These are phyloP conservation scores for Wallacemonas sp. DNA, from an alignment of 208 protist species.

Conservation along the genomic window DNA sequence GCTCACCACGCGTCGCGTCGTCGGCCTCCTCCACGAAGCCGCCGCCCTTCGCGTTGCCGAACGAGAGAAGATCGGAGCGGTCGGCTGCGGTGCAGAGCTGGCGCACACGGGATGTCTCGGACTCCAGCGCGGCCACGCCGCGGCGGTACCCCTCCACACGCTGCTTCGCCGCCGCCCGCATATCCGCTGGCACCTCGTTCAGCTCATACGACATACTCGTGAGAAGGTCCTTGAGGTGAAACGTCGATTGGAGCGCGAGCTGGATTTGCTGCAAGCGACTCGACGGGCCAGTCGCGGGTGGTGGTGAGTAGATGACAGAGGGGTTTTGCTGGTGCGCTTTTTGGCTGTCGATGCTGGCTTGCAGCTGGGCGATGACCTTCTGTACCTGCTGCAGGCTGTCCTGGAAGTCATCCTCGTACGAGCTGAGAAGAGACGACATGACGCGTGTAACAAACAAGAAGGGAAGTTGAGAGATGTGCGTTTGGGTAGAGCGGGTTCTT, in stretches of 20 bases:
- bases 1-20: constrained; percentile 37
- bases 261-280: constrained; percentile 52
- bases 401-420: constrained; percentile 71
- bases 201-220: constrained; percentile 77
- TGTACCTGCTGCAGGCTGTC: constrained; percentile 37
- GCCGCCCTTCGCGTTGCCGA: constrained; percentile 14
- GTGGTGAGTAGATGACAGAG: constrained; percentile 39
- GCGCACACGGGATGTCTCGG: constrained; percentile 36
- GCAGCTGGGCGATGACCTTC: constrained; percentile 26
- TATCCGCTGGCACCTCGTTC: constrained; percentile 33
- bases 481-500: no score
- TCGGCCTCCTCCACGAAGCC: constrained; percentile 36
- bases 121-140: constrained; percentile 33
- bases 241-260: constrained; percentile 39
- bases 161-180: constrained; percentile 28
- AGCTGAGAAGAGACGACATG: constrained; percentile 61
- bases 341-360: constrained; percentile 31
- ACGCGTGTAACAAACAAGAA: not conserved
- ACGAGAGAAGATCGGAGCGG: constrained; percentile 50
- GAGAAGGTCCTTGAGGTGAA: constrained; percentile 55
- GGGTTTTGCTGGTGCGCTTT: constrained; percentile 25
- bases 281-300: constrained; percentile 41
- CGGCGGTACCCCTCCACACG: constrained; percentile 44
- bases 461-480: not conserved
- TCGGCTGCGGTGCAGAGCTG: constrained; percentile 51